These are phyloP conservation scores for Fusarium miscanthi DNA, from an alignment of 2,329 filamentous ascomycete genomes.

Conservation along the genomic window DNA sequence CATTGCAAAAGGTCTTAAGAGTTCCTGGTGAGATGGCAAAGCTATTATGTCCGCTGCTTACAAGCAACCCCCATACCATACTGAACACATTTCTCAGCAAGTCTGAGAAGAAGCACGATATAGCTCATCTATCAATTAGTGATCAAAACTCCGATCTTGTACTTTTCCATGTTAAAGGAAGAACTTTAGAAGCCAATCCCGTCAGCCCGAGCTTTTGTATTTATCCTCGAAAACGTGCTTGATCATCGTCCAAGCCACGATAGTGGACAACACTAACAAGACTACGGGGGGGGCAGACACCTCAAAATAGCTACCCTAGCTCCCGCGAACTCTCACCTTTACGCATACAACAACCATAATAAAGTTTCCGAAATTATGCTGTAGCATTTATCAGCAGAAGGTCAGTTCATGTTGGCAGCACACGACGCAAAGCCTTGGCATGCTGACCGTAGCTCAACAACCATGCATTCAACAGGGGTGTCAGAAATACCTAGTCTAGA, in stretches of 20 bases:
- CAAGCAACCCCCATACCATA: background rate
- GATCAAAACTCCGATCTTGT: accelerated
- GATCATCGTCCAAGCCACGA: slow-evolving; percentile 22
- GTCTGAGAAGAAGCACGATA: background rate
- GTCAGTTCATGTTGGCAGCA: background rate
- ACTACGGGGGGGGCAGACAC: background rate
- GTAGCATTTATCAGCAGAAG: background rate
- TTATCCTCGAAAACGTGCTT: background rate
- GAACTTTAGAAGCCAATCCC: background rate
- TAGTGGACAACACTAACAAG: background rate
- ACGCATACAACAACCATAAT: background rate
- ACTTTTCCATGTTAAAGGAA: background rate
- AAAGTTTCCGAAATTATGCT: background rate
- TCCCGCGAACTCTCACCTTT: background rate
- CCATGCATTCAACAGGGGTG: background rate
- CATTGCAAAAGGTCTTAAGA: background rate
- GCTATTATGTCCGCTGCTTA: background rate
- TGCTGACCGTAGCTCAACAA: background rate
- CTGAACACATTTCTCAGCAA: background rate
- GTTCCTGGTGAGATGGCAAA: background rate
- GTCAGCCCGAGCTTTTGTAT: background rate
- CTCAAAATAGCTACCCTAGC: slow-evolving; percentile 1
- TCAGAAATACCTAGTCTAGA: background rate
- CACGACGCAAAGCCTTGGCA: background rate
- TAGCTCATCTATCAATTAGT: background rate